Evolutionary conservation across 202 grass and related monocot genomes (phyloP).

Genomic region (Zoysia matrella): DNA sequence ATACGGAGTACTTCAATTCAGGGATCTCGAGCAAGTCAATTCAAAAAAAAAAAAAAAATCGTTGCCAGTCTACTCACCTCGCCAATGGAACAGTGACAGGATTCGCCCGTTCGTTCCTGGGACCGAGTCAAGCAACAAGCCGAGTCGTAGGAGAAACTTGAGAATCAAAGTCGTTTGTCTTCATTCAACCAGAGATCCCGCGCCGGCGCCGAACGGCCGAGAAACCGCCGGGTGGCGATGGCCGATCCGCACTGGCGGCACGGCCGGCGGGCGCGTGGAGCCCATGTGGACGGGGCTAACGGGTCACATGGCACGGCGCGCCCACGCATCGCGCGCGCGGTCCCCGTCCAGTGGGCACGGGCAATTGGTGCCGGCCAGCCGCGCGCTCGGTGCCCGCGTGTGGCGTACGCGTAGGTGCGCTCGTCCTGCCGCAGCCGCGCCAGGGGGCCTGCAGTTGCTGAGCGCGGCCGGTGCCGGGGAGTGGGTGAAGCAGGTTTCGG

Average conservation of each 20-base stretch:
- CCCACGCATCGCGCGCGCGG: not conserved
- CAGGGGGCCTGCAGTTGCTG: no score
- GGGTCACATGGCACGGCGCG: not conserved
- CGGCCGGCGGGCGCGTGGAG: not conserved
- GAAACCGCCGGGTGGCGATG: not conserved
- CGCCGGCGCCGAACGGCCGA: no score
- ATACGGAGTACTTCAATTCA: no score
- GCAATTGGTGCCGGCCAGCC: not conserved
- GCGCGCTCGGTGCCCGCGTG: not conserved
- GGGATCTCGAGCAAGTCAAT: not conserved
- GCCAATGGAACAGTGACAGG: not conserved
- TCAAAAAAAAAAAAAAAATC: no score
- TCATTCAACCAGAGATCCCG: no score
- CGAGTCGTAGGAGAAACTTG: not conserved
- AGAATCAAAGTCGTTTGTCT: not conserved
- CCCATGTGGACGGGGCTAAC: not conserved
- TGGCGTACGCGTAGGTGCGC: not conserved
- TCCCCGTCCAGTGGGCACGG: not conserved
- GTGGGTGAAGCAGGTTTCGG: no score
- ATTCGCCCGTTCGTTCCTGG: not conserved
- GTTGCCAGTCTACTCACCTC: no score
- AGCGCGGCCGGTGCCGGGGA: no score
- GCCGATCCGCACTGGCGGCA: no score
- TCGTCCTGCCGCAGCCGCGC: no score
- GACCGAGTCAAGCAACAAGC: not conserved